Base-by-base conservation (phyloP, 2,329 filamentous ascomycete species). In the Apiospora koreana region DNA sequence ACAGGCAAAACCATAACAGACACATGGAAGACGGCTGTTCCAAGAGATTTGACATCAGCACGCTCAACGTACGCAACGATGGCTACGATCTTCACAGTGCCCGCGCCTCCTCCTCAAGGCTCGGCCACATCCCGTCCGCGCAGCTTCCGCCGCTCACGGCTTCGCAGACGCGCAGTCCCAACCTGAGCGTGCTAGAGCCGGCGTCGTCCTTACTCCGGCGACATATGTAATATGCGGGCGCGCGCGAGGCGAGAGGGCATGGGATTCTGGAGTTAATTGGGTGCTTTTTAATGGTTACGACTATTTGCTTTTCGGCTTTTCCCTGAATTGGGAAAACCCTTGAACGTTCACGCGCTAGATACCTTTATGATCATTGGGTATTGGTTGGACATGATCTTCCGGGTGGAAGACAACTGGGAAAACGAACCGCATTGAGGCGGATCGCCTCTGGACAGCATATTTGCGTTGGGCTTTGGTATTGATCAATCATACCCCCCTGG, bases 21-120 rank as follows among this genome's bases (percentile, higher is more conserved):
- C 92, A 95, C 75, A 90, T 92, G 84, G 91, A 93, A 79, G 92
- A 94, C 75, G 92, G 92, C 18, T 94, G 93, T 77, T 88, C 91
- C 16, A 91, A 89, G 75, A 86, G 92, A 64, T 91, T 91, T 74
- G 87, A 88, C 73, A 83, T 89, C 64, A 84, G 84, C 46, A 87
- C 84, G 2, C 80, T 87, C 50, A 86, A 87, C 72, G 73, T 88
- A 67, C 77, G 41, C 64, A 45, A 45, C 64, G 69, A 70, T 43
- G 69, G 54, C 46, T 68, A 70, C 69, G 67, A 70, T 42, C 18
- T 31, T 18, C 65, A 45, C 69, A 21, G 48, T n/a, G 25, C 46
- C 54, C 46, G 28, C 69, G 25, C 41, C 58, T 38, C 65, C 43
- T 38, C 65, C 45, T 28, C 65, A 12, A 66, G 65, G 65, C 16